phyloP scores from a whole-genome alignment of 495 filamentous ascomycete species.

The Cetradonia linearis region DNA sequence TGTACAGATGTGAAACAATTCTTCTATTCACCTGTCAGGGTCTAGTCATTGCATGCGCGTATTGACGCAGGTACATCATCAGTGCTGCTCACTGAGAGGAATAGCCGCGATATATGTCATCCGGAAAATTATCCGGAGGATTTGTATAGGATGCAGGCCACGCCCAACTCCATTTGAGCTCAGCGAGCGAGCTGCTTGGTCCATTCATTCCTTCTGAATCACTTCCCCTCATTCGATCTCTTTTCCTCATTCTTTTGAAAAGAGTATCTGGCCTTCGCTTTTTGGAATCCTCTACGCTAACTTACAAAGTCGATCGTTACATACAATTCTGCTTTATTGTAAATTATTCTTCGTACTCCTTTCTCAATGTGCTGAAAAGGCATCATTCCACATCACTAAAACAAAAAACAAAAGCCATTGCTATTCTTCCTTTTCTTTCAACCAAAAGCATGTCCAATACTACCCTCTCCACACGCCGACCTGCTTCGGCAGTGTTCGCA shows the following conservation, averaged over 20 bases:
- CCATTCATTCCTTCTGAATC: neutral
- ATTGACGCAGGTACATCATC: slow-evolving; percentile 6
- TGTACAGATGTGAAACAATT: neutral
- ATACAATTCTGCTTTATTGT: neutral
- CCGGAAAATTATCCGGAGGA: slow-evolving; percentile 10
- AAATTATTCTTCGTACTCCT: neutral
- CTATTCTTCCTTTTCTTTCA: neutral
- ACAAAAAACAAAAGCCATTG: neutral
- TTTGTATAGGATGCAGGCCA: slow-evolving; percentile 6
- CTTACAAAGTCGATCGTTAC: slow-evolving; percentile 3
- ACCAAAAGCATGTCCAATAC: slow-evolving; percentile 1
- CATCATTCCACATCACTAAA: neutral
- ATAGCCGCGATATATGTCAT: slow-evolving; percentile 8
- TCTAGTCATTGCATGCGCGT: slow-evolving; percentile 2
- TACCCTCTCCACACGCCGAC: neutral
- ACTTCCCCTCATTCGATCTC: neutral
- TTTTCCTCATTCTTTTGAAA: neutral
- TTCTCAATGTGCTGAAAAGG: neutral
- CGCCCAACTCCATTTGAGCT: neutral
- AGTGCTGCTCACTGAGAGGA: neutral
- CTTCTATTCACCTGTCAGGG: slow-evolving; percentile 1
- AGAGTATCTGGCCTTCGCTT: neutral
- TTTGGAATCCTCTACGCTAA: neutral
- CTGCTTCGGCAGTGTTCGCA: slow-evolving; percentile 1
- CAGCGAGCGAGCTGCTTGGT: slow-evolving; percentile 3